Percentiles rank a stretch among this genome's conserved stretches.
Evolutionary conservation across 495 filamentous ascomycete species (phyloP).

Genomic region (Hyaloscypha finlandica): DNA sequence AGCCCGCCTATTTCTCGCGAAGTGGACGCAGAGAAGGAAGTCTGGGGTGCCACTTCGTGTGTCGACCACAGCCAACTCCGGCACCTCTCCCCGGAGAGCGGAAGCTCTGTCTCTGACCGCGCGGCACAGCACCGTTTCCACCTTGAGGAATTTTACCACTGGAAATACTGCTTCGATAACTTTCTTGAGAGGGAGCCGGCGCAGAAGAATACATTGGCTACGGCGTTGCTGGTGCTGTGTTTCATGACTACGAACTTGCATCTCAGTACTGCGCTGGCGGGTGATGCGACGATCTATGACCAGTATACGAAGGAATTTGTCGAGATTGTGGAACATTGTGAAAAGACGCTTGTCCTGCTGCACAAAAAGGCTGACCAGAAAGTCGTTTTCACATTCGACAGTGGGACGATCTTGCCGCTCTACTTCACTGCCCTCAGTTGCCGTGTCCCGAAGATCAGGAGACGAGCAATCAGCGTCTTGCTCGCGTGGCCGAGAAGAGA

Average conservation of each 20-base stretch:
- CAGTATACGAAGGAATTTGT: slow-evolving; percentile 9
- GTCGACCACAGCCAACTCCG: not conserved
- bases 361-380: not conserved
- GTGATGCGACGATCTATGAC: slow-evolving; percentile 12
- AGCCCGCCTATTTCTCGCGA: not conserved
- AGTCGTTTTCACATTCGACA: slow-evolving; percentile 17
- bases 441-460: slow-evolving; percentile 43
- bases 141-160: slow-evolving; percentile 2
- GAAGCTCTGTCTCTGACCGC: not conserved
- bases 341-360: not conserved
- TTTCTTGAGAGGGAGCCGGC: not conserved
- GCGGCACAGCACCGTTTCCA: not conserved
- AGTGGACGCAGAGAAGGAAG: not conserved
- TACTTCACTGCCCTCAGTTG: slow-evolving; percentile 42
- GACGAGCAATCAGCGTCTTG: slow-evolving; percentile 42
- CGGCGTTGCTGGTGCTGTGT: not conserved
- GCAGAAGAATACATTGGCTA: slow-evolving; percentile 1
- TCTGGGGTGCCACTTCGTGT: not conserved
- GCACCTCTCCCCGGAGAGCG: not conserved
- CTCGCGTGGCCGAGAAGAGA: slow-evolving; percentile 41
- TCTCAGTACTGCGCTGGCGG: slow-evolving; percentile 3
- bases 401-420: slow-evolving; percentile 24
- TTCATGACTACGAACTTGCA: not conserved
- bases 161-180: not conserved
- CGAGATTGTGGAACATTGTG: slow-evolving; percentile 7